A percentile compares a stretch with the other conserved stretches of the same genome.
phyloP scores from a whole-genome alignment of 306 rosid species.

The Geum urbanum region DNA sequence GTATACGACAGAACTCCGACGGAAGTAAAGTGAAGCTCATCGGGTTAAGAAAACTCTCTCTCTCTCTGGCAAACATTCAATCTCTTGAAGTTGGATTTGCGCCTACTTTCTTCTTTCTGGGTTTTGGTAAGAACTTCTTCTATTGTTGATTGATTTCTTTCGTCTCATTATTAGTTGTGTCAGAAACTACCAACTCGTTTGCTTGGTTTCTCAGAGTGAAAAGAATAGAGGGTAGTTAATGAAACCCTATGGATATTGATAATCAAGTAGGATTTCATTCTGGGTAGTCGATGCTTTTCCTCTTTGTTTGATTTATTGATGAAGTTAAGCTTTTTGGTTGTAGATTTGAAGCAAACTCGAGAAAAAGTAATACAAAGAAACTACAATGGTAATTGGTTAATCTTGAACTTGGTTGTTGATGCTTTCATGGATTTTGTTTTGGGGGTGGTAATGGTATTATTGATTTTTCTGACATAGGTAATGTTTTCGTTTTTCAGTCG shows the following conservation, averaged over 20 bases:
- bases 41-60: neutral
- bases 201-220: no score
- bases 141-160: no score
- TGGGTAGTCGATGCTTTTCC: neutral
- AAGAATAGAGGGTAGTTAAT: neutral
- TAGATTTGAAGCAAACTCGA: neutral
- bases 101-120: neutral
- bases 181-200: constrained; percentile 3
- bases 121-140: neutral
- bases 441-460: neutral
- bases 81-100: no score
- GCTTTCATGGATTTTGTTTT: neutral
- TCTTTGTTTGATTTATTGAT: neutral
- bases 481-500: neutral
- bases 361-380: neutral
- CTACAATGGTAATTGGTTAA: neutral
- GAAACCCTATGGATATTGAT: neutral
- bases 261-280: neutral
- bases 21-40: no score
- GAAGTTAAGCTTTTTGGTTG: neutral
- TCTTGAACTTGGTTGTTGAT: neutral
- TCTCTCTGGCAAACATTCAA: neutral
- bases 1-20: no score
- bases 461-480: neutral
- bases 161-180: no score